phyloP scores from a whole-genome alignment of 139 green algal genomes.

The Coelastrella sp. region DNA sequence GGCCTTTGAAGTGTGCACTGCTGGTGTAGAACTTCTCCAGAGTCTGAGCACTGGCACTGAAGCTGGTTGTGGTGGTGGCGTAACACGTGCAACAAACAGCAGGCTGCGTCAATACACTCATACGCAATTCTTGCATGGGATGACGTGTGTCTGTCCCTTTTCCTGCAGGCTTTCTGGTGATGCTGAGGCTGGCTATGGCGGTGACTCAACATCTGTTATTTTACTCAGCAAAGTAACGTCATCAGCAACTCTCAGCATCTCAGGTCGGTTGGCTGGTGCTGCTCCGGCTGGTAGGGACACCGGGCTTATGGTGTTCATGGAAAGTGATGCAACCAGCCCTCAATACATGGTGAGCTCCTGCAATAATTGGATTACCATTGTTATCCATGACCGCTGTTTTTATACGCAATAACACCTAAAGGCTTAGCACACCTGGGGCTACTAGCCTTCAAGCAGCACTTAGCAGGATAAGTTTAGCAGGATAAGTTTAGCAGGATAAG shows the following conservation, averaged over 20 bases:
- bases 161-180: slow-evolving; percentile 30
- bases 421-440: too few species aligned
- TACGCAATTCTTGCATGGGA: background rate
- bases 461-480: too few species aligned
- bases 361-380: background rate
- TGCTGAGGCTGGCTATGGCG: background rate
- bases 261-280: background rate
- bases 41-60: too few species aligned
- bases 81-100: background rate
- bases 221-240: background rate
- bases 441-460: too few species aligned
- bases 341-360: background rate
- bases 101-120: background rate
- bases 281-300: background rate
- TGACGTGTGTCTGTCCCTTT: background rate
- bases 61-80: too few species aligned
- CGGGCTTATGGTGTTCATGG: slow-evolving; percentile 2
- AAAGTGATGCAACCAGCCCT: background rate
- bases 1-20: too few species aligned
- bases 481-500: too few species aligned
- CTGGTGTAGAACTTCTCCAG: too few species aligned
- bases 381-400: too few species aligned
- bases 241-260: background rate
- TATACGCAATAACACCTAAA: too few species aligned
- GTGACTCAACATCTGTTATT: background rate